Evolutionary conservation across 2,329 filamentous ascomycete genomes (phyloP), one percentile per base, ranked within the genome.

Genomic region (Colletotrichum orchidophilum): DNA sequence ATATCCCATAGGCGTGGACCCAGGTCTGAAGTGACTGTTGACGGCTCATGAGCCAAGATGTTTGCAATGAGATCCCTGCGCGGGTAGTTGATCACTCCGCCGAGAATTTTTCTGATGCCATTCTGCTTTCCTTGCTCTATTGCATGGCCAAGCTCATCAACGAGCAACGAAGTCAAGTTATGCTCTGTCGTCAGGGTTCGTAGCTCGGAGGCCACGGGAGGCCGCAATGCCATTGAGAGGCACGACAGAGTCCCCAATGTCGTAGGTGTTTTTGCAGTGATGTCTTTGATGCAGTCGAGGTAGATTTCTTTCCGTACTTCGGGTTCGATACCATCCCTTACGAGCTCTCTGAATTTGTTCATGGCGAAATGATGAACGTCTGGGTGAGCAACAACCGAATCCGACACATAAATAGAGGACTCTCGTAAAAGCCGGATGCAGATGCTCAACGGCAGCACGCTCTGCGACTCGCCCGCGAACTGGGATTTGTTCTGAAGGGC

Each of bases 171-270:
- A 1, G 90, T 87, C 58, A 94, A 80, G 72, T 90, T 86, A 76
- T 92, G 87, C n/a, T 92, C 86, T 7, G 85, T 81, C 9, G 88
- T 86, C 60, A 94, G 80, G n/a, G 82, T 80, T 31, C 83, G 84
- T 26, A 94, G 79, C 70, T 92, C 90, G 8, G 81, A 81, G 3
- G 76, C 75, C 46, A 87, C 77, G 46, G 86, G 81, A 24, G 81
- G 81, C 9, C 83, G 82, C n/a, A 88, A 82, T 21, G 89, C 78
- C 55, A 85, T 81, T 61, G 78, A 82, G 57, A 94, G 82, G 18
- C 91, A 91, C 77, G 90, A 92, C 24, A 95, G 86, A 75, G 93
- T 96, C 1, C 94, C 94, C 7, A 93, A 87, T 1, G 92, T 90
- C 15, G 90, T 92, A 11, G 82, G 73, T 1, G 91, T 91, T 78